phyloP scores from a whole-genome alignment of 768 basidiomycete species.

The Calocera viscosa region DNA sequence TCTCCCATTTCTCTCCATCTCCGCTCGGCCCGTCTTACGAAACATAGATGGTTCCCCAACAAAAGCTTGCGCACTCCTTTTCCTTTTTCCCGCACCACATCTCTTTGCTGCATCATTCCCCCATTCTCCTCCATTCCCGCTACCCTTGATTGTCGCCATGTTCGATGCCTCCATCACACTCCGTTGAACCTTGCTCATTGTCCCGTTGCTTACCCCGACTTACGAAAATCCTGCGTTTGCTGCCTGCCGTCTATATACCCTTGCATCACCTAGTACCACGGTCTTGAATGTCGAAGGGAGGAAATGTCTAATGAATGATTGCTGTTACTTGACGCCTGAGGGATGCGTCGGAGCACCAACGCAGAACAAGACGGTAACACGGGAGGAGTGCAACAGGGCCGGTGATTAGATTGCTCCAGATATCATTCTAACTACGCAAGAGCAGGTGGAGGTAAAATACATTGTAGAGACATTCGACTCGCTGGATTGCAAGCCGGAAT shows the following conservation, averaged over 20 bases:
- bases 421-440: too few species aligned
- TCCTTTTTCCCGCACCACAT: not conserved
- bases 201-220: not conserved
- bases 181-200: not conserved
- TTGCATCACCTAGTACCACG: conserved; percentile 9
- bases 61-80: not conserved
- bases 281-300: conserved; percentile 9
- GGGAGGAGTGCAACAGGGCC: too few species aligned
- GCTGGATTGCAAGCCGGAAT: too few species aligned
- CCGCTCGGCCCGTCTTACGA: too few species aligned
- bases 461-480: too few species aligned
- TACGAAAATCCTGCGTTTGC: not conserved
- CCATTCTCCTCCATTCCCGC: not conserved
- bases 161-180: not conserved
- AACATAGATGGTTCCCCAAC: too few species aligned
- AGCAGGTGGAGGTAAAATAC: too few species aligned
- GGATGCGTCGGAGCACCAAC: too few species aligned
- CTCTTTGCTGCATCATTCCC: not conserved
- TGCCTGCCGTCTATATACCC: not conserved
- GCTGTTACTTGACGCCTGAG: not conserved
- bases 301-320: conserved; percentile 2
- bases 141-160: not conserved
- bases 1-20: too few species aligned
- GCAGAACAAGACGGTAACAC: too few species aligned
- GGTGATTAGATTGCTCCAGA: too few species aligned